phyloP scores from a whole-genome alignment of 805 yeast genomes.

The Sugiyamaella mastotermitis region DNA sequence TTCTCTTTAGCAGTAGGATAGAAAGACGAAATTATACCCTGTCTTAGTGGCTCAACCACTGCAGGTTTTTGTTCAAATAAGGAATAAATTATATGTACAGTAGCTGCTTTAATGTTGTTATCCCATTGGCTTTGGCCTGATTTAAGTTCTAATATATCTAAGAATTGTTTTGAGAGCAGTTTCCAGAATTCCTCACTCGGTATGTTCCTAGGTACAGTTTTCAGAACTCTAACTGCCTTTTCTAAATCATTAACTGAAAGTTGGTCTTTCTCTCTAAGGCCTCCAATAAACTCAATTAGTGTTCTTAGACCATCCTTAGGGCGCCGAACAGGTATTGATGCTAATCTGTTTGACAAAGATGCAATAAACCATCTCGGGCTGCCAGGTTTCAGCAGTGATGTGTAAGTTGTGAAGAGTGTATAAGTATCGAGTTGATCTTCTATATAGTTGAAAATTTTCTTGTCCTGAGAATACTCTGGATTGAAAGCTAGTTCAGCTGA shows the following conservation, averaged over 20 bases:
- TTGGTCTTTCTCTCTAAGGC: constrained; percentile 67
- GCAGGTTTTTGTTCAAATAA: constrained; percentile 24
- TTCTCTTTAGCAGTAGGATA: too few relatives aligned
- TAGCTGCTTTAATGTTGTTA: constrained; percentile 39
- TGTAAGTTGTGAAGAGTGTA: constrained; percentile 55
- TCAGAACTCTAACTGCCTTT: constrained; percentile 58
- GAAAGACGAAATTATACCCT: too few relatives aligned
- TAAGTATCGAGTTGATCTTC: constrained; percentile 41
- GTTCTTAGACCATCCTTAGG: constrained; percentile 63
- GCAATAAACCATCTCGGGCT: constrained; percentile 42
- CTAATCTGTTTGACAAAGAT: constrained; percentile 45
- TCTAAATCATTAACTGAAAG: constrained; percentile 60
- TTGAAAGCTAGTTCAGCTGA: constrained; percentile 24
- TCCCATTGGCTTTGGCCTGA: too few relatives aligned
- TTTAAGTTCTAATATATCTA: constrained; percentile 49
- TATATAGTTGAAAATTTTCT: constrained; percentile 7
- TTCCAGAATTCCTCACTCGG: constrained; percentile 46
- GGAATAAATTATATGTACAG: constrained; percentile 47
- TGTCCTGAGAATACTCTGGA: constrained; percentile 12
- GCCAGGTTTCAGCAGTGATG: constrained; percentile 48
- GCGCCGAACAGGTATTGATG: constrained; percentile 50
- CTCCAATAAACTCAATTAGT: constrained; percentile 69
- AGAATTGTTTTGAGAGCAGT: constrained; percentile 58
- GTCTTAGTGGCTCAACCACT: too few relatives aligned
- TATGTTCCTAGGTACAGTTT: constrained; percentile 54